Evolutionary conservation across 257 asterid genomes (phyloP), one percentile per base, ranked within the genome.

Genomic region (Cinchona pubescens): DNA sequence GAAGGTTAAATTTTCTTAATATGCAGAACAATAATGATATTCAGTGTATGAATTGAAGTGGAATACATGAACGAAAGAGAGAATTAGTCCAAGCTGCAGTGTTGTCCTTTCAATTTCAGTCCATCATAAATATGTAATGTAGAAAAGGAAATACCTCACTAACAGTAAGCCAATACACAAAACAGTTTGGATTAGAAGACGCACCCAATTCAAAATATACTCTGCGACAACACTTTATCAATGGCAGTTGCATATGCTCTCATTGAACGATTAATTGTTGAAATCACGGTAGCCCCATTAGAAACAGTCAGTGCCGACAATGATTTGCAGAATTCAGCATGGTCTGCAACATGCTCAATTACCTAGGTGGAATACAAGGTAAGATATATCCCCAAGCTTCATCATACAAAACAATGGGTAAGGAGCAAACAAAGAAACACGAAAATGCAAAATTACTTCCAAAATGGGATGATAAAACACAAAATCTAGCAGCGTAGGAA

Each of bases 221-320:
- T 95, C 99, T 35, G 98, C 97, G 68, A 78, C 75, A 58, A 95
- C 5, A n/a, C n/a, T n/a, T n/a, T n/a, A n/a, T n/a, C n/a, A 51
- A 95, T 87, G 74, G 97, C 92, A 38, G 95, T 76, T 75, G 97
- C 99, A 87, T 95, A 92, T 71, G 97, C 96, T 84, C 97, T 91
- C 90, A 92, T 86, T 67, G 99, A 91, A 38, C 97, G 96, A 82
- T 95, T 95, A 68, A 91, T 83, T 4, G 99, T 91, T 56, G 99
- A 95, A 80, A 92, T 88, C 68, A 95, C 67, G 48, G 92, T 90
- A 78, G 96, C 98, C 68, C 99, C 98, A 53, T 84, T 84, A 70
- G 79, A 64, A 56, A 64, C 76, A 68, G 91, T 88, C 89, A 95
- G 81, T 51, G 88, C 92, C 27, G 99, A 93, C 84, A 95, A 76